Evolutionary conservation across 176 grass and related monocot genomes (phyloP).

Genomic region (Musa itinerans): DNA sequence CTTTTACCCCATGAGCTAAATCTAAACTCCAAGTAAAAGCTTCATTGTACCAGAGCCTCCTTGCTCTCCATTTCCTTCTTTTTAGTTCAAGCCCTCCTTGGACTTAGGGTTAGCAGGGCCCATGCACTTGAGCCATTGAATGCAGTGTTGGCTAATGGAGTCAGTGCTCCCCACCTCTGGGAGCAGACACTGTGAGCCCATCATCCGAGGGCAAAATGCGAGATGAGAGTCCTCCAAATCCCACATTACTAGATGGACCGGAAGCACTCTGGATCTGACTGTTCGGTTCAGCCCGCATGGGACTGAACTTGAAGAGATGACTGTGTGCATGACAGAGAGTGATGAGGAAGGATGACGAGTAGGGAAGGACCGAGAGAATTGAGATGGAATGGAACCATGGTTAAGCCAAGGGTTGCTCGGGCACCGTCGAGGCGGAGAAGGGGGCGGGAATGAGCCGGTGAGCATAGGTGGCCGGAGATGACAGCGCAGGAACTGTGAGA

Average conservation of each 20-base stretch:
- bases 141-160: constrained; percentile 22
- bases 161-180: constrained; percentile 53
- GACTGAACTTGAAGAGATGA: constrained; percentile 50
- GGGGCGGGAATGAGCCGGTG: constrained; percentile 68
- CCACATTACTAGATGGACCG: not conserved
- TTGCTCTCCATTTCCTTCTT: constrained; percentile 29
- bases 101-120: constrained; percentile 30
- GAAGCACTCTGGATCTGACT: not conserved
- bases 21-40: constrained; percentile 36
- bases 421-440: constrained; percentile 60
- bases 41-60: constrained; percentile 30
- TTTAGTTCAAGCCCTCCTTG: constrained; percentile 40
- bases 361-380: constrained; percentile 20
- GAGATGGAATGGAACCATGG: constrained; percentile 50
- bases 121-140: not conserved
- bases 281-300: constrained; percentile 21
- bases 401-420: constrained; percentile 98
- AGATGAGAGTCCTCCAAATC: constrained; percentile 14
- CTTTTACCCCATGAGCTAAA: constrained; percentile 22
- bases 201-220: constrained; percentile 49
- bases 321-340: constrained; percentile 24
- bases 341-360: constrained; percentile 34
- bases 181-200: constrained; percentile 60
- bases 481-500: constrained; percentile 62
- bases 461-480: constrained; percentile 57